Evolutionary conservation across 495 filamentous ascomycete species (phyloP), one percentile per base, ranked within the genome.

Genomic region (Aspergillus bridgeri): DNA sequence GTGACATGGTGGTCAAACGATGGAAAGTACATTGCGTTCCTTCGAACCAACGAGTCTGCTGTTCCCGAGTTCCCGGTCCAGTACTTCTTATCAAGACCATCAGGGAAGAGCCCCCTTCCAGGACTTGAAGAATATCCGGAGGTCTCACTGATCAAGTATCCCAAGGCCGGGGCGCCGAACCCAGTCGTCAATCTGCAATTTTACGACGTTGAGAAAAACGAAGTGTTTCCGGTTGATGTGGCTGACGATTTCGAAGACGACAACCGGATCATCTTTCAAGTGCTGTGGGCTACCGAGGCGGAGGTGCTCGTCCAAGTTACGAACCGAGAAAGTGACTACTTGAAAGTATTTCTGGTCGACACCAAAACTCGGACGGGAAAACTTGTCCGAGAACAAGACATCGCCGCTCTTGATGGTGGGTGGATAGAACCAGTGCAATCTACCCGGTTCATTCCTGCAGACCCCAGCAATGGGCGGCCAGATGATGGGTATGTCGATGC

Each of bases 351-450:
- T 21, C 76, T 98, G 7, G 85, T 96, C 56, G 90, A 98, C 65
- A 89, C 93, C n/a, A 68, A 69, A 25, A 68, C 78, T 6, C 84
- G 90, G 33, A 86, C 81, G n/a, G 91, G 90, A 17, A 90, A 88
- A 68, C 83, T 92, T 11, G 86, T 96, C 44, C 79, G 92, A 54
- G 85, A 83, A 15, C 78, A 86, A 19, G 85, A 98, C 69, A 85
- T 98, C 56, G 81, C 84, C 52, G 82, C 83, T 24, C 74, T 97
- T 6, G 94, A 98, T 69, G 92, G 93, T 13, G 94, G 94, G 45
- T 98, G 94, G 94, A 94, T 98, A 60, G 94, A 98, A 71, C 89
- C 96, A 38, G 89, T 91, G 1, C 86, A 98, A 62, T 82, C 86
- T 25, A 97, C 94, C 3, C 83, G 78, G 56, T 96, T 88, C 65